Base-by-base conservation (phyloP, 495 filamentous ascomycete species). In the Parathielavia appendiculata region DNA sequence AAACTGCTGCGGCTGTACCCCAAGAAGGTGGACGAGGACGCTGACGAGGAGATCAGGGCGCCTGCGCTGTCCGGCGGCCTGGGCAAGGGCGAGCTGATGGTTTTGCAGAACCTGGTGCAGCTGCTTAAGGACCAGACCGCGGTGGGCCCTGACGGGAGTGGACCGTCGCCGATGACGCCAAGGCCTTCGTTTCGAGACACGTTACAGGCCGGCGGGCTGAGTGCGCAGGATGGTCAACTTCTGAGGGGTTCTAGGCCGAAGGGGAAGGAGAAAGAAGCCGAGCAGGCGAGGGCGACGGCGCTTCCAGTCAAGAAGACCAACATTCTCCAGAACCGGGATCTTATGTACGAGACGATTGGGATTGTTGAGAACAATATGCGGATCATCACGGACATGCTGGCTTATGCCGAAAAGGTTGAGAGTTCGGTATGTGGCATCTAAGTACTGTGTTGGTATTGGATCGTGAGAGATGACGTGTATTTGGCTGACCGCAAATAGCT, bases 301-400 rank as follows among this genome's bases (percentile, higher is more conserved):
- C 46, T 30, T 30, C 26, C 46, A 19, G 22, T 19, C 20, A 58
- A 58, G 45, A 58, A 58, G 45, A 16, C 20, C 5, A 49, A 50
- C 34, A 47, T 57, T 13, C 59, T 61, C 12, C 51, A 59, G 20
- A 59, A 63, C 32, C 46, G 56, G 23, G 60, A 58, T 46, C 36
- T 63, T 0, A 59, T 63, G 51, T 56, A 60, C 14, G 61, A 63
- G 41, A 59, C 56, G 5, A 52, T 63, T 3, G 56, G 57, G 4
- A 59, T 63, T 12, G 61, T 63, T 13, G 57, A 60, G 32, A 59
- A 59, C 23, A 63, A 63, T 35, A 55, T 57, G 12, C 53, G 53
- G 17, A 20, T 56, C 9, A 57, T 63, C 12, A 26, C 41, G 12
- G 61, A 63, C 10, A 63, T 63, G 61, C 35, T 56, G 20, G 52